Percentiles rank a stretch among this genome's conserved stretches.
These are phyloP conservation scores for Torulaspora delbrueckii DNA, from an alignment of 805 yeast species.

Conservation along the genomic window DNA sequence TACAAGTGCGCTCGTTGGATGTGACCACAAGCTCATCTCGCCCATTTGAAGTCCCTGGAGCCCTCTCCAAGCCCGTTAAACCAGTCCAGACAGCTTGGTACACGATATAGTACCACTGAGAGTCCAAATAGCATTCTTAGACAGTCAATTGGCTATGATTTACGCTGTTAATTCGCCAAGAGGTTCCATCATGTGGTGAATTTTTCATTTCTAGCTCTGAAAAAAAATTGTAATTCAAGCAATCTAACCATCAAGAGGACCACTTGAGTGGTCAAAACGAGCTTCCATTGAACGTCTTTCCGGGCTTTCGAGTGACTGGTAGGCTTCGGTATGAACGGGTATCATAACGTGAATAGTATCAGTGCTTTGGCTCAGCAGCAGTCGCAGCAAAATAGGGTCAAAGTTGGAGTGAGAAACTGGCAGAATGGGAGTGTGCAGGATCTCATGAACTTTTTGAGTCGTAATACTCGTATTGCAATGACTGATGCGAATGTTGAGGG, in stretches of 20 bases:
- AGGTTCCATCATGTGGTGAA: background rate
- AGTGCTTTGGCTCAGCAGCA: conserved; percentile 27
- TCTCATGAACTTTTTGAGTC: conserved; percentile 58
- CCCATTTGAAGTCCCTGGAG: background rate
- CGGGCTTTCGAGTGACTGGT: background rate
- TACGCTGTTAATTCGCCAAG: background rate
- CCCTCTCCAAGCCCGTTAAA: background rate
- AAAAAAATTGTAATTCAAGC: background rate
- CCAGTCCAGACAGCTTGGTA: background rate
- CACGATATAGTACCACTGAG: too few relatives aligned
- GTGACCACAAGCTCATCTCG: background rate
- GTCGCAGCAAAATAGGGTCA: conserved; percentile 36
- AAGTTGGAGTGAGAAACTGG: conserved; percentile 74
- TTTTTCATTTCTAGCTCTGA: background rate
- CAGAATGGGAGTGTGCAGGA: conserved; percentile 70
- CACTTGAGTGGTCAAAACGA: background rate
- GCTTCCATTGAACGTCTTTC: background rate
- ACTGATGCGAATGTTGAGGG: conserved; percentile 51
- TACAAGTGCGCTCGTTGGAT: background rate
- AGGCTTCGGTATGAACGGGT: conserved; percentile 18
- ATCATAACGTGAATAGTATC: conserved; percentile 28
- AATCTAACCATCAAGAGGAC: background rate
- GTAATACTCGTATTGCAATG: conserved; percentile 58
- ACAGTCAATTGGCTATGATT: background rate
- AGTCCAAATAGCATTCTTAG: background rate